Evolutionary conservation across 345 rosid genomes (phyloP).

Genomic region (Raphanus sativus): DNA sequence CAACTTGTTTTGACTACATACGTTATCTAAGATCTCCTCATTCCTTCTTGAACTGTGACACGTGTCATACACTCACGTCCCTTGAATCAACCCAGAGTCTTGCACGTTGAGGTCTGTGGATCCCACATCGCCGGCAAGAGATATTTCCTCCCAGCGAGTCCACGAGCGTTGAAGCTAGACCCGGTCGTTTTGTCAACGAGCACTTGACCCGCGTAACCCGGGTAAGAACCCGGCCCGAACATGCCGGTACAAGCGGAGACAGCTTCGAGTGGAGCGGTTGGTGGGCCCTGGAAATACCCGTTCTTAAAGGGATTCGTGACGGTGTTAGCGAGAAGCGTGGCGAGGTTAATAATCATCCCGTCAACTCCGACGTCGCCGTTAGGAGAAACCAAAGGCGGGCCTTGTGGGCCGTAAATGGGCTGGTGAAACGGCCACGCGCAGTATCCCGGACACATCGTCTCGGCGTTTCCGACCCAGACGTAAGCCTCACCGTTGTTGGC

Average conservation of each 20-base stretch:
- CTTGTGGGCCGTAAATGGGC: slow-evolving; percentile 80
- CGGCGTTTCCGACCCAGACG: slow-evolving; percentile 81
- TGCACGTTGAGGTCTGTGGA: slow-evolving; percentile 61
- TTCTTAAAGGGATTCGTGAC: slow-evolving; percentile 76
- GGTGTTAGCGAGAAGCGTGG: slow-evolving; percentile 73
- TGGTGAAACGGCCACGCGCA: slow-evolving; percentile 93
- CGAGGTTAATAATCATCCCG: slow-evolving; percentile 80
- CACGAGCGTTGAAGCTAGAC: slow-evolving; percentile 63
- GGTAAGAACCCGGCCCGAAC: slow-evolving; percentile 76
- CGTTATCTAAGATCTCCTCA: not conserved
- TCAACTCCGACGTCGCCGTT: slow-evolving; percentile 85
- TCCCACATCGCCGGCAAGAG: slow-evolving; percentile 92
- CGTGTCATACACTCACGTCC: slow-evolving; percentile 15
- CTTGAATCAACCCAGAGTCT: slow-evolving; percentile 47
- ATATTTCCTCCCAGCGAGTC: slow-evolving; percentile 60
- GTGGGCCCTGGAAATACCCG: slow-evolving; percentile 72
- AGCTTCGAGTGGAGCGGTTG: slow-evolving; percentile 71
- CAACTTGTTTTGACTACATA: slow-evolving; percentile 4
- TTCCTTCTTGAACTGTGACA: not conserved
- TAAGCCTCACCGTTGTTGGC: slow-evolving; percentile 42
- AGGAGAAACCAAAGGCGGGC: slow-evolving; percentile 65
- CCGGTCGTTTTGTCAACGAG: slow-evolving; percentile 58
- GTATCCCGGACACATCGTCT: slow-evolving; percentile 68
- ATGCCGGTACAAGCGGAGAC: slow-evolving; percentile 75
- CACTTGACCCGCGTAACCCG: slow-evolving; percentile 67